These are phyloP conservation scores for Cutaneotrichosporon cutaneum DNA, from an alignment of 1,284 basidiomycete genomes.

Conservation along the genomic window DNA sequence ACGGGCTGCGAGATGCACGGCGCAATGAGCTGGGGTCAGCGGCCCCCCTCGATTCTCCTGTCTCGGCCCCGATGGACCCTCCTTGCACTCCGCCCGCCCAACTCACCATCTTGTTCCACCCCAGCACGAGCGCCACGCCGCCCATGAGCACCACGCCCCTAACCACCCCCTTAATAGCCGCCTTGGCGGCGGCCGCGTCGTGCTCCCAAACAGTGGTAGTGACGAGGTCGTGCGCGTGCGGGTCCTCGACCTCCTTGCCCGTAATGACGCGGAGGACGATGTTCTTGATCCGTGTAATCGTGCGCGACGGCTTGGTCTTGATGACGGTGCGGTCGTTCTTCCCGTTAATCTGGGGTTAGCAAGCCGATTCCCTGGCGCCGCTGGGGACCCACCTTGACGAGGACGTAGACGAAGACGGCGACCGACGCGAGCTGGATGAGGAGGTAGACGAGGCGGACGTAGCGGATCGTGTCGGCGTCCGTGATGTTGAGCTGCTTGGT, in stretches of 20 bases:
- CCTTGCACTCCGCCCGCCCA: neutral
- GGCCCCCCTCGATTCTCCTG: neutral
- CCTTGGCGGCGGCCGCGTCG: neutral
- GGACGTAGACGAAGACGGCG: neutral
- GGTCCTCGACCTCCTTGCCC: neutral
- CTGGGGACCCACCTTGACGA: neutral
- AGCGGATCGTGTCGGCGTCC: neutral
- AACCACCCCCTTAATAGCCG: neutral
- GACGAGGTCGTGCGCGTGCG: neutral
- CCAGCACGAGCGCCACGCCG: neutral
- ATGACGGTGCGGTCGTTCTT: slow-evolving; percentile 2
- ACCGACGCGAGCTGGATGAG: neutral
- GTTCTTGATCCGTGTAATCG: neutral
- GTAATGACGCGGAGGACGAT: slow-evolving; percentile 4
- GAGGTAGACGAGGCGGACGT: neutral
- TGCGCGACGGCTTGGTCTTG: slow-evolving; percentile 1
- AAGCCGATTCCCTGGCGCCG: neutral
- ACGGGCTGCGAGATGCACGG: slow-evolving; percentile 6
- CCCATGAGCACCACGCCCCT: slow-evolving; percentile 1
- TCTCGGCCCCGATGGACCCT: neutral
- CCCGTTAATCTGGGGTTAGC: neutral
- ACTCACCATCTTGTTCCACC: slow-evolving; percentile 13
- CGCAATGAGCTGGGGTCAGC: slow-evolving; percentile 8
- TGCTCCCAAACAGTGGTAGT: neutral
- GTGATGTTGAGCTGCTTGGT: slow-evolving; percentile 3